Evolutionary conservation across 768 basidiomycete genomes (phyloP).

Genomic region (Amanita pseudoporphyria): DNA sequence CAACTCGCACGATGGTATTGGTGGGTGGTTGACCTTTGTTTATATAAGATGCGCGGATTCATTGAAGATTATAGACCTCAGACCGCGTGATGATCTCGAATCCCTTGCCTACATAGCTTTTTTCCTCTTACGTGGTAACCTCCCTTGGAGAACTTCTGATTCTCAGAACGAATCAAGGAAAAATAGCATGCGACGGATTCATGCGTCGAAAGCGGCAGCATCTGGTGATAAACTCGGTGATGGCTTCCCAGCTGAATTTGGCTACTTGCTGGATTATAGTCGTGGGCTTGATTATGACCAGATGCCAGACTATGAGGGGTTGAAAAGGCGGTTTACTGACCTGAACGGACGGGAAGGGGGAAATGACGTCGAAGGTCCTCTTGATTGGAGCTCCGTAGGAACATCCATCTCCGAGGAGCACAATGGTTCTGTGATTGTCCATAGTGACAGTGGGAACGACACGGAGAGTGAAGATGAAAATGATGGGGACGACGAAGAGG

Average conservation of each 20-base stretch:
- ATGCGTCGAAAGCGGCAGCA: background rate
- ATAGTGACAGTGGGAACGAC: conserved; percentile 3
- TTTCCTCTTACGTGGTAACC: conserved; percentile 10
- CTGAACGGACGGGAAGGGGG: conserved; percentile 1
- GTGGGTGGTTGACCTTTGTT: conserved; percentile 12
- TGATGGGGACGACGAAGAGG: conserved; percentile 1
- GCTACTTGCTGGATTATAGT: conserved; percentile 1
- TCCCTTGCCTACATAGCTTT: conserved; percentile 9
- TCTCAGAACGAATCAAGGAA: background rate
- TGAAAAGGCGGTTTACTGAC: conserved; percentile 3
- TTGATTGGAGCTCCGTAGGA: conserved; percentile 8
- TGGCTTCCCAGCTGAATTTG: conserved; percentile 3
- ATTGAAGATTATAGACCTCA: conserved; percentile 8
- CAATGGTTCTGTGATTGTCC: conserved; percentile 5
- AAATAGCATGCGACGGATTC: conserved; percentile 1
- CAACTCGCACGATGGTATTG: conserved; percentile 21
- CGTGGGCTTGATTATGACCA: conserved; percentile 1
- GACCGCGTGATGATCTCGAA: conserved; percentile 12
- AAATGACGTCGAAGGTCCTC: conserved; percentile 7
- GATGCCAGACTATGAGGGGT: conserved; percentile 4
- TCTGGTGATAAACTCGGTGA: background rate
- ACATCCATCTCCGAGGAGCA: conserved; percentile 8
- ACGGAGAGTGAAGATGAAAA: conserved; percentile 3
- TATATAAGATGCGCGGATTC: conserved; percentile 1
- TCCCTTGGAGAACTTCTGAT: conserved; percentile 9